Base-by-base conservation (phyloP, 495 filamentous ascomycete genomes). In the Venustampulla echinocandica region DNA sequence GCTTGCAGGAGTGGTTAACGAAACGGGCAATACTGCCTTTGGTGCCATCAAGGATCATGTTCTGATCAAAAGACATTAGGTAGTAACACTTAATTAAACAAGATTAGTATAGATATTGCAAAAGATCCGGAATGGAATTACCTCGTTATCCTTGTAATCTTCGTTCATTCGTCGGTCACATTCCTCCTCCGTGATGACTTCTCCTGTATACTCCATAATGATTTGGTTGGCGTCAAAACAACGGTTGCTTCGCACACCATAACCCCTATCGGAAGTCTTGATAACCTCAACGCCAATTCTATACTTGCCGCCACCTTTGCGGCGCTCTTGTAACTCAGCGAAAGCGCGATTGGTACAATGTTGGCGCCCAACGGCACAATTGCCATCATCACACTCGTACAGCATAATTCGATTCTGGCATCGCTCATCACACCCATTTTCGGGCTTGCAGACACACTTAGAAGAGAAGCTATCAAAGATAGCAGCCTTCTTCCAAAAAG, bases 1-100 rank as follows among this genome's bases (percentile, higher is more conserved):
- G 92, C 49, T 84, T 80, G 63, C 92, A 98, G 3, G 89, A 95
- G 59, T 98, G 92, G 58, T 98, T 98, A 63, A 97, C 88, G 68
- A 98, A 98, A 46, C 92, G 81, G 52, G 92, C 93, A 64, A 96
- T 93, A 46, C 85, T 92, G 54, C 92, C 92, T 42, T 86, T 82
- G 38, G 90, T 96, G 18, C 90, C 92, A 65, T 98, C 92, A 52
- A 98, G 94, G 57, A 97, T 95, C 85, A 97, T 93, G 67, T 90
- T 88, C 62, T 97, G 88, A 57, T 96, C 87, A 61, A 96, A 95
- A 28, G 85, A 86, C 92, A 98, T 98, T 35, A 98, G 68, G 63
- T 98, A 98, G 56, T 95, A 97, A 62, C 86, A 90, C 87, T 95
- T 50, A 46, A 21, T 53, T 15, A n/a, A 35, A 24, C 17, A n/a